Evolutionary conservation across 2,329 filamentous ascomycete genomes (phyloP).

Genomic region (Trichoderma simmonsii): DNA sequence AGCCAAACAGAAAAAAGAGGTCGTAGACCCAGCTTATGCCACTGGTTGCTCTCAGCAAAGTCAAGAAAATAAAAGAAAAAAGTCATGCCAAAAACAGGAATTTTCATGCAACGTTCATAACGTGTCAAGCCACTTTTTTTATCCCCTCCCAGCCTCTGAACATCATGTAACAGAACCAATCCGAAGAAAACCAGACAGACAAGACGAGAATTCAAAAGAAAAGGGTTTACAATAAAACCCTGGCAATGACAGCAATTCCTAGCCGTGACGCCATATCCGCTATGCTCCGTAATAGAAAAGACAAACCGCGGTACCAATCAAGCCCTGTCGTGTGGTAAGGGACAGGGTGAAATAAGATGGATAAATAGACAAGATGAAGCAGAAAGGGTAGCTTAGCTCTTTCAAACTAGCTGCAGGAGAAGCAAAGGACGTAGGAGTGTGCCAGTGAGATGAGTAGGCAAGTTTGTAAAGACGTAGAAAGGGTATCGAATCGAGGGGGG

Average conservation of each 20-base stretch:
- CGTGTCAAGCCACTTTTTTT: slow-evolving; percentile 12
- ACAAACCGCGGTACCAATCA: slow-evolving; percentile 18
- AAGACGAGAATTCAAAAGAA: background rate
- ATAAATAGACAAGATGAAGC: slow-evolving; percentile 24
- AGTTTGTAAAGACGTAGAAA: background rate
- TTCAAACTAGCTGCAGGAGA: slow-evolving; percentile 6
- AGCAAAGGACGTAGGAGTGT: slow-evolving; percentile 13
- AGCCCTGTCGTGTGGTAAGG: slow-evolving; percentile 21
- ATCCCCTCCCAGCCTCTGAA: slow-evolving; percentile 8
- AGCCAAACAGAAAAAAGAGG: background rate
- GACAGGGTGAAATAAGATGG: slow-evolving; percentile 17
- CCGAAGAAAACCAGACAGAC: background rate
- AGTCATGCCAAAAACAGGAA: slow-evolving; percentile 7
- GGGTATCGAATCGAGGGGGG: slow-evolving; percentile 21
- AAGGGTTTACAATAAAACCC: slow-evolving; percentile 13
- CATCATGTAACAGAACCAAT: background rate
- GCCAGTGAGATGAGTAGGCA: background rate
- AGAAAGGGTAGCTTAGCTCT: slow-evolving; percentile 8
- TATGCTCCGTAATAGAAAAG: slow-evolving; percentile 34
- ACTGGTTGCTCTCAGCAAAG: slow-evolving; percentile 3
- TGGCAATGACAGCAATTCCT: slow-evolving; percentile 26
- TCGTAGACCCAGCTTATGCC: background rate
- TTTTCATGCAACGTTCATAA: slow-evolving; percentile 11
- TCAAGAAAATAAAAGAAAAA: background rate
- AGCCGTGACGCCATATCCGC: slow-evolving; percentile 38